Base-by-base conservation (phyloP, 2,329 filamentous ascomycete species). In the Aspergillus sp. region DNA sequence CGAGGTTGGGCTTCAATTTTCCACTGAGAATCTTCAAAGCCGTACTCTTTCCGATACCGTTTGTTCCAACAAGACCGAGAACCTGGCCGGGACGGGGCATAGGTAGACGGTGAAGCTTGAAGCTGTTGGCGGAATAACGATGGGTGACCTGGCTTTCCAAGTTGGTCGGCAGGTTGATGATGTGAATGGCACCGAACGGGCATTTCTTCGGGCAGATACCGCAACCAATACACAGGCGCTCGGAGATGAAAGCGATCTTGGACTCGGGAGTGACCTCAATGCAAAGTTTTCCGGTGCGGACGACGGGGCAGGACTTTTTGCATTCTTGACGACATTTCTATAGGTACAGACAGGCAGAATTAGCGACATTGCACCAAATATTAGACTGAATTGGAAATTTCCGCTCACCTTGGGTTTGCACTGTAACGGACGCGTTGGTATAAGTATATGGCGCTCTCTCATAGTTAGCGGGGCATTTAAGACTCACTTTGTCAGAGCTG, bases 41-140 rank as follows among this genome's bases (percentile, higher is more conserved):
- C n/a, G 95, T 99, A 81, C 92, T 97, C 87, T 99, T 99, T 79
- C 95, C 95, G 70, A 98, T 99, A 91, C 96, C 95, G 87, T 99
- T 99, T 69, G 95, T 98, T 76, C 95, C 96, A 45, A 99, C 96
- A 52, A 99, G 84, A 82, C 95, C 95, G 57, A 99, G 81, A 31
- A 99, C 96, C 74, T 98, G 91, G 62, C 95, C 95, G 33, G 95
- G 93, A 60, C 95, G 88, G 63, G 95, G 95, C 85, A 93, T 97
- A 57, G 96, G 95, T 72, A 98, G 84, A 69, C 96, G 88, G 79
- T 99, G 95, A 66, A 99, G 87, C 84, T 99, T 99, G 87, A 99
- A 99, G 81, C 93, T 97, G 84, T 99, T 99, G 76, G 95, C 93
- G 55, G 93, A 96, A 83, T 99, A 99, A 74, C 95, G 90, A 78